Conservation (phyloP, 352 stramenopile species). For the Peronospora farinosa region DNA sequence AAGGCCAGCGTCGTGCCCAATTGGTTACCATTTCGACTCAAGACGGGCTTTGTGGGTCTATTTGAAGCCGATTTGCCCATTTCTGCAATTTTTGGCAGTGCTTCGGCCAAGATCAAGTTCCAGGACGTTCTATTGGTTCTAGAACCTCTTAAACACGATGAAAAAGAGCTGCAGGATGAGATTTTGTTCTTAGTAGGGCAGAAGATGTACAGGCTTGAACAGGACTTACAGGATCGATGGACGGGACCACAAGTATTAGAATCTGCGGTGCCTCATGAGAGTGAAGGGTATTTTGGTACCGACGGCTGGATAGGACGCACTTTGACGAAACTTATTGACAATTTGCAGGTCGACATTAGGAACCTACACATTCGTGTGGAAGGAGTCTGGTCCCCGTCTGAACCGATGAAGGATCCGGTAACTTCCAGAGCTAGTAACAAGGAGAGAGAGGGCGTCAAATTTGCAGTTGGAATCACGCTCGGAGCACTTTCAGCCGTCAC, state of each 20-base stretch:
- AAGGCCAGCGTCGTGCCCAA: constrained; percentile 74
- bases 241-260: constrained; percentile 59
- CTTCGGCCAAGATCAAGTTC: constrained; percentile 82
- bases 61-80: constrained; percentile 83
- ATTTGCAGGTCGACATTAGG: constrained; percentile 82
- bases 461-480: constrained; percentile 69
- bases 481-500: constrained; percentile 81
- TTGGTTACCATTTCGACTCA: constrained; percentile 81
- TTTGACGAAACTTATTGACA: constrained; percentile 88
- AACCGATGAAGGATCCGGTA: constrained; percentile 20
- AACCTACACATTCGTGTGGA: constrained; percentile 86
- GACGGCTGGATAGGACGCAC: constrained; percentile 85
- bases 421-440: constrained; percentile 15
- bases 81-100: constrained; percentile 76
- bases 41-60: constrained; percentile 80
- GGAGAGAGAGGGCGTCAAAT: constrained; percentile 46
- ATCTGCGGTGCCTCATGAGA: constrained; percentile 62
- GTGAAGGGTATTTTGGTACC: constrained; percentile 83
- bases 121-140: constrained; percentile 81
- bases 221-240: constrained; percentile 79
- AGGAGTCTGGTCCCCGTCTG: constrained; percentile 52
- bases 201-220: constrained; percentile 64
- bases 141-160: constrained; percentile 61
- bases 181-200: constrained; percentile 43
- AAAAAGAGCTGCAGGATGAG: constrained; percentile 65